Conservation (phyloP, 352 stramenopile genomes). For the Phytophthora pluvialis region DNA sequence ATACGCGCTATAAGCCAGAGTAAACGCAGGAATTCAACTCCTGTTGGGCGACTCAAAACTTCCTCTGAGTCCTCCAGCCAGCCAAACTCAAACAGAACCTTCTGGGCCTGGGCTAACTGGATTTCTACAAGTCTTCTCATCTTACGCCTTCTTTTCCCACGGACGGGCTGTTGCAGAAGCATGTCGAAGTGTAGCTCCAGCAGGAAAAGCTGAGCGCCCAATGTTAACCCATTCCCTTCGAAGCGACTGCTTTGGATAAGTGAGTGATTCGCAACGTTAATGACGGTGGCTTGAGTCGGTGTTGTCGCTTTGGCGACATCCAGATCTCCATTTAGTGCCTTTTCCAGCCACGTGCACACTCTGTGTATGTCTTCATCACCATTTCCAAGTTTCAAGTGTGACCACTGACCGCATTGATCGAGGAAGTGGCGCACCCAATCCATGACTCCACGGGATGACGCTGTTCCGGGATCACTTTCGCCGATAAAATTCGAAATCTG, state of each 20-base stretch:
- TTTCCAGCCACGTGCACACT: slow-evolving; percentile 68
- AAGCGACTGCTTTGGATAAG: slow-evolving; percentile 32
- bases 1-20: slow-evolving; percentile 68
- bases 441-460: slow-evolving; percentile 12
- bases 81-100: slow-evolving; percentile 54
- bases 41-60: background rate
- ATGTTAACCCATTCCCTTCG: slow-evolving; percentile 41
- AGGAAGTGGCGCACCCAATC: slow-evolving; percentile 47
- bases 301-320: slow-evolving; percentile 17
- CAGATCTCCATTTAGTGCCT: slow-evolving; percentile 47
- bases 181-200: slow-evolving; percentile 67
- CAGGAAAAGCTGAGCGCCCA: slow-evolving; percentile 55
- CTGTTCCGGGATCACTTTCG: slow-evolving; percentile 1
- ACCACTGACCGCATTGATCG: slow-evolving; percentile 71
- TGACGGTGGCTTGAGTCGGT: slow-evolving; percentile 6
- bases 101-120: slow-evolving; percentile 39
- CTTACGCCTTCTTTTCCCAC: slow-evolving; percentile 30
- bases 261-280: slow-evolving; percentile 31
- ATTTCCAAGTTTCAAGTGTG: slow-evolving; percentile 42
- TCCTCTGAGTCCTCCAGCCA: slow-evolving; percentile 43
- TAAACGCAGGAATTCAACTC: slow-evolving; percentile 42
- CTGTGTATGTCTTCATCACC: slow-evolving; percentile 45
- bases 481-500: slow-evolving; percentile 28
- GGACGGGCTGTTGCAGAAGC: slow-evolving; percentile 38
- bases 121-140: slow-evolving; percentile 31